Percentiles rank a stretch among this genome's conserved stretches.
Conservation (phyloP, 805 yeast genomes). For the Candida andamanensis region DNA sequence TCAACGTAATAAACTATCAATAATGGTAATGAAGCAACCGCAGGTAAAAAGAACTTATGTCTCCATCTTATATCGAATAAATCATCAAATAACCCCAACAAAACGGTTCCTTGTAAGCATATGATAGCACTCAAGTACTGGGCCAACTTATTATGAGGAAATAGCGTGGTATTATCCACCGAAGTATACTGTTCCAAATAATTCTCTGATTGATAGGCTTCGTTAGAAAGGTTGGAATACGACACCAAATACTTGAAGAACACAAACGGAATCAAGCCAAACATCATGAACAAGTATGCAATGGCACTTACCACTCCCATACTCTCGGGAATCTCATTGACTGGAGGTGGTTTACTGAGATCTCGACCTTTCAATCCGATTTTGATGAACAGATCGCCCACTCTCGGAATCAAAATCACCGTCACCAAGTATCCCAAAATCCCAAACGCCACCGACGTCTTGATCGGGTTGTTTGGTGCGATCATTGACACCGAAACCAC, state of each 20-base stretch:
- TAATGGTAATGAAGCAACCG: slow-evolving; percentile 88
- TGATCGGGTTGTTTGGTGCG: slow-evolving; percentile 43
- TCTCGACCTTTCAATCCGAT: slow-evolving; percentile 87
- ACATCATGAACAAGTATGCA: slow-evolving; percentile 74
- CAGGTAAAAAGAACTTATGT: slow-evolving; percentile 93
- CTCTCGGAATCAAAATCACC: slow-evolving; percentile 57
- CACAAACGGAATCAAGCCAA: slow-evolving; percentile 81
- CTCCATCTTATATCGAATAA: slow-evolving; percentile 96
- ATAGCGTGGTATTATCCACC: slow-evolving; percentile 32
- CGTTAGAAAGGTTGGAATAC: slow-evolving; percentile 31
- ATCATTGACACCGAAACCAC: slow-evolving; percentile 18
- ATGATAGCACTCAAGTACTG: slow-evolving; percentile 82
- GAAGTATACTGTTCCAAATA: slow-evolving; percentile 32
- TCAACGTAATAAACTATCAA: slow-evolving; percentile 89
- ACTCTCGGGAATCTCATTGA: slow-evolving; percentile 68
- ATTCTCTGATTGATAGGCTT: slow-evolving; percentile 25
- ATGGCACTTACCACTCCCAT: slow-evolving; percentile 88
- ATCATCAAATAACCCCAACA: slow-evolving; percentile 90
- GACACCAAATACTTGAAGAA: slow-evolving; percentile 71
- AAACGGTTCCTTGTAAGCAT: slow-evolving; percentile 75
- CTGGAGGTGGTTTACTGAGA: slow-evolving; percentile 69
- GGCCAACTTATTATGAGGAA: slow-evolving; percentile 79
- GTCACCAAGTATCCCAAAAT: slow-evolving; percentile 63
- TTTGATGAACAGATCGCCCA: slow-evolving; percentile 60
- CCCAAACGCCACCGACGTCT: slow-evolving; percentile 62